phyloP scores from a whole-genome alignment of 768 basidiomycete species.

The Myochromella boudieri region DNA sequence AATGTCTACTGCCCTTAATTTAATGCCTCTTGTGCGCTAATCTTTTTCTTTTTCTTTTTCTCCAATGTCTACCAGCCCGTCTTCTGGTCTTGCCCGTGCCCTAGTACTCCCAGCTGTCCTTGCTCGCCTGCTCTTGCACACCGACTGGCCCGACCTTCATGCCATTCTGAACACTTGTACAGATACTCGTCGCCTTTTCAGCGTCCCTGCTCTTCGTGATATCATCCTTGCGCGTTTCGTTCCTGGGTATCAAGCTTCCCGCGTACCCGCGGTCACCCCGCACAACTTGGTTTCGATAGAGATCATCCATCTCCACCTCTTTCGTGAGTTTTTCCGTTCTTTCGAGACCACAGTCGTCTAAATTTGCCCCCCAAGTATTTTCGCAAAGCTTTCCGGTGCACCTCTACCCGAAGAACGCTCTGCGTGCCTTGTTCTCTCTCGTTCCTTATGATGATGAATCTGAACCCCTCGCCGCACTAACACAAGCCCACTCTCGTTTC shows the following conservation, averaged over 20 bases:
- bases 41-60: no score
- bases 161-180: conserved; percentile 40
- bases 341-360: conserved; percentile 11
- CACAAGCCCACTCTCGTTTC: conserved; percentile 70
- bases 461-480: conserved; percentile 41
- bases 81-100: conserved; percentile 1
- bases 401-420: conserved; percentile 68
- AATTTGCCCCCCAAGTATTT: conserved; percentile 42
- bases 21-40: no score
- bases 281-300: conserved; percentile 50
- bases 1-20: no score
- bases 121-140: conserved; percentile 26
- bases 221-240: conserved; percentile 51
- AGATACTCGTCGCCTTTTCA: conserved; percentile 29
- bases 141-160: conserved; percentile 39
- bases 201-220: conserved; percentile 28
- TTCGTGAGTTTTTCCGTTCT: conserved; percentile 49
- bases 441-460: conserved; percentile 32
- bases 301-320: conserved; percentile 59
- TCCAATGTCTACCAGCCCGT: no score
- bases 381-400: conserved; percentile 67
- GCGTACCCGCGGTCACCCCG: conserved; percentile 39
- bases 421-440: conserved; percentile 46
- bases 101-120: conserved; percentile 22
- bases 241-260: conserved; percentile 51